Base-by-base conservation (phyloP, 78 protist genomes). In the Dictyostelium firmibasis region DNA sequence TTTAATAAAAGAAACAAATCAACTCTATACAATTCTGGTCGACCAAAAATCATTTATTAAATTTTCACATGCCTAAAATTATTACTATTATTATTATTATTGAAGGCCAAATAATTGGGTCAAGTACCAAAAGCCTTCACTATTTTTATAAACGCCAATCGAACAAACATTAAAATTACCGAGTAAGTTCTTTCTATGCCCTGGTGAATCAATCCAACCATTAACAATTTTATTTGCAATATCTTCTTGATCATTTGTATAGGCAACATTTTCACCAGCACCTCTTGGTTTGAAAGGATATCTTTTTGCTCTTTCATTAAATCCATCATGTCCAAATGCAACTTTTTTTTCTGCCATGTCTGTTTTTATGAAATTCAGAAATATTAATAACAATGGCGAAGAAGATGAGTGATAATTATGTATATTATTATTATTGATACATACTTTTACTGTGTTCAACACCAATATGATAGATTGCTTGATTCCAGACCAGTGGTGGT, bases 241-340 rank as follows among this genome's bases (percentile, higher is more conserved):
- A 18, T 70, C 64, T 1, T 83, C 18, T 13, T 31, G 41, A n/a
- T 27, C 29, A 36, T 75, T 84, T 7, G 69, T 85, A 79, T 74
- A 74, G 3, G 96, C 96, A 3, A 93, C 96, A 74, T 93, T 93
- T 47, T 93, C 96, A n/a, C 83, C 96, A n/a, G 82, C 60, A 25
- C 79, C 74, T 25, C 43, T 77, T 2, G 33, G 23, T 13, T 2
- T 1, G 38, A 93, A 93, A 13, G 96, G 96, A 23, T 74, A 93
- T 41, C 36, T 25, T 23, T 38, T 53, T 2, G 38, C 57, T 57
- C 96, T 57, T 6, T 93, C 92, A 36, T 60, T 70, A 29, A 93
- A 93, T 69, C 96, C 96, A 16, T 53, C 92, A 77, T 93, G 96
- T 29, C 96, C 96, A 84, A 93, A 85, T 43, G 69, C 67, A 7